phyloP scores from a whole-genome alignment of 2,329 filamentous ascomycete species.

The Trichoderma citrinoviride region DNA sequence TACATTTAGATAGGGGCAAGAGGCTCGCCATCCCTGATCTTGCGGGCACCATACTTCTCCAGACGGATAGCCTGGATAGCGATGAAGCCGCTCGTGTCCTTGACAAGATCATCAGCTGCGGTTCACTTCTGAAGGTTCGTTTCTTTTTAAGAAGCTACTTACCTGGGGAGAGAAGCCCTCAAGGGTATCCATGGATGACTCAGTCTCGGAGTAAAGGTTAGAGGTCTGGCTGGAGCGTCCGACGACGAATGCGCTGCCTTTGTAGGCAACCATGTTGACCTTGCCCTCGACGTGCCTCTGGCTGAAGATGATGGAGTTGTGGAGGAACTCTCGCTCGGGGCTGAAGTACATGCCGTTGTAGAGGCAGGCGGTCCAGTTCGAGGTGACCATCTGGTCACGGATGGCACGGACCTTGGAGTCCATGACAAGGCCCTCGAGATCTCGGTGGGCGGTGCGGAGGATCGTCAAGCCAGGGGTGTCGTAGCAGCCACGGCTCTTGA shows the following conservation, averaged over 20 bases:
- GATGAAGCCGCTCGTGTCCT: constrained; percentile 65
- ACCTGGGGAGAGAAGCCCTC: constrained; percentile 46
- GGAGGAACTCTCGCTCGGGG: constrained; percentile 51
- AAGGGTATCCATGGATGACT: constrained; percentile 52
- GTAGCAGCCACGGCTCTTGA: constrained; percentile 18
- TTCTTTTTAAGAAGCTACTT: no score
- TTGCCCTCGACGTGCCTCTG: constrained; percentile 50
- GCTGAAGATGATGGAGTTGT: constrained; percentile 56
- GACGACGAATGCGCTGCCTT: constrained; percentile 52
- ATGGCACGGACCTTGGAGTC: constrained; percentile 53
- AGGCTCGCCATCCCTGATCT: constrained; percentile 39
- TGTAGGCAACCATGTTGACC: constrained; percentile 33
- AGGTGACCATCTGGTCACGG: constrained; percentile 52
- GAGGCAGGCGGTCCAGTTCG: constrained; percentile 41
- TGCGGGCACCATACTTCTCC: constrained; percentile 44
- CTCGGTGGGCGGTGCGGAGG: constrained; percentile 35
- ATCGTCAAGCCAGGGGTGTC: constrained; percentile 28
- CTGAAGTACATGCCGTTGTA: constrained; percentile 57
- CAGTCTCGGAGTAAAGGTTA: constrained; percentile 52
- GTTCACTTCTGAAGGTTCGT: no score
- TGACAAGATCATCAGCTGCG: no score
- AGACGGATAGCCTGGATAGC: constrained; percentile 66
- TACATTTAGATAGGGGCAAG: constrained; percentile 29
- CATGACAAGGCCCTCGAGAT: constrained; percentile 57
- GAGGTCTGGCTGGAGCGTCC: constrained; percentile 44